These are phyloP conservation scores for Pseudomassariella vexata DNA, from an alignment of 2,329 filamentous ascomycete genomes.

Conservation along the genomic window DNA sequence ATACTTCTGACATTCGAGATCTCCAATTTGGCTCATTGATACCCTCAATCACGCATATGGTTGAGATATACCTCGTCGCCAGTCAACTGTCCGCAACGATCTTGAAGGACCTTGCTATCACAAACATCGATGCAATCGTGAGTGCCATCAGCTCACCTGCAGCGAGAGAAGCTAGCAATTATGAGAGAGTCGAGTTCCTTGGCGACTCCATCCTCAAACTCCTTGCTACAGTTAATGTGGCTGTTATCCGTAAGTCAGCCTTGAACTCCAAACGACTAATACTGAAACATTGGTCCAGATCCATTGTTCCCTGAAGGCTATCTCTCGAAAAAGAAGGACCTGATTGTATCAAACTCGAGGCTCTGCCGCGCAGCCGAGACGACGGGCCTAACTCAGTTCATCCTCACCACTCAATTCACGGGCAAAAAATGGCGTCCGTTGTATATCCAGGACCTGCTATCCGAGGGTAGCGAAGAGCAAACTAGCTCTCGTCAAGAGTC, in stretches of 20 bases:
- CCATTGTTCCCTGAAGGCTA: constrained; percentile 70
- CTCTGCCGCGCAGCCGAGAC: constrained; percentile 60
- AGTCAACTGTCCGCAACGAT: constrained; percentile 50
- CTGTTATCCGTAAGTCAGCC: constrained; percentile 39
- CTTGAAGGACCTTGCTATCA: constrained; percentile 47
- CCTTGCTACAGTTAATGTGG: constrained; percentile 60
- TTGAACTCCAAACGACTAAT: not conserved
- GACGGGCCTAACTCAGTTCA: constrained; percentile 63
- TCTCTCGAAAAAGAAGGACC: constrained; percentile 62
- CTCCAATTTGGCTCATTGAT: constrained; percentile 56
- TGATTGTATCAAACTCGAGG: constrained; percentile 68
- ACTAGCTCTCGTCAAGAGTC: constrained; percentile 24
- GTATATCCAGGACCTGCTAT: constrained; percentile 43
- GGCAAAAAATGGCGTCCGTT: constrained; percentile 66
- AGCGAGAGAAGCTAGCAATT: constrained; percentile 58
- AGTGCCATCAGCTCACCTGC: constrained; percentile 66
- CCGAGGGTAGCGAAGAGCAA: constrained; percentile 5
- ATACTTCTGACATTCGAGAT: constrained; percentile 37
- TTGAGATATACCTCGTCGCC: constrained; percentile 61
- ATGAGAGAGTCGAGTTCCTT: constrained; percentile 81
- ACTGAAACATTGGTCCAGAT: constrained; percentile 39
- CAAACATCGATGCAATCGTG: constrained; percentile 48
- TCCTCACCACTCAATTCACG: constrained; percentile 63
- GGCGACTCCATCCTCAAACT: constrained; percentile 82
- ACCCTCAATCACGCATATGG: constrained; percentile 65